Evolutionary conservation across 768 basidiomycete genomes (phyloP).

Genomic region (Strobilomyces echinocephalus): DNA sequence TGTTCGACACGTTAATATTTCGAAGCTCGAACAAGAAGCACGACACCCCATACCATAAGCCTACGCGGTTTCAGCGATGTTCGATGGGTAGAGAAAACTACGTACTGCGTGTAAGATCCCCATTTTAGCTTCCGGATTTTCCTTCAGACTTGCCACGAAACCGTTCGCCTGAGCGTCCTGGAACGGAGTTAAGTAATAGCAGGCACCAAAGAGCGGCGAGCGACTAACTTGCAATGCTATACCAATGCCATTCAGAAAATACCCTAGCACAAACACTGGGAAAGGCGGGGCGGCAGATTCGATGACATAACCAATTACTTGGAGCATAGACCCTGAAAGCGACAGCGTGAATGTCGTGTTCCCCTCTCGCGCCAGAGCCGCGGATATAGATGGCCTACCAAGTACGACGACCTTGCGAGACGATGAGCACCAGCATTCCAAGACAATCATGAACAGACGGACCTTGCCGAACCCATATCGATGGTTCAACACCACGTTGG

Average conservation of each 20-base stretch:
- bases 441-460: background rate
- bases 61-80: constrained; percentile 6
- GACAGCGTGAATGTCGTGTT: background rate
- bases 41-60: constrained; percentile 30
- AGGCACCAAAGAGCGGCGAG: background rate
- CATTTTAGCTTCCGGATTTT: constrained; percentile 38
- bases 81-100: constrained; percentile 10
- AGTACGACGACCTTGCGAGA: constrained; percentile 25
- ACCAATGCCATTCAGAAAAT: constrained; percentile 34
- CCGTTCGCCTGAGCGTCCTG: constrained; percentile 49
- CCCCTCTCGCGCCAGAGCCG: background rate
- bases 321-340: constrained; percentile 23
- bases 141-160: constrained; percentile 38
- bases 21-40: background rate
- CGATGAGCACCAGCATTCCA: background rate
- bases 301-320: constrained; percentile 32
- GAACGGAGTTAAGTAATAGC: background rate
- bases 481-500: constrained; percentile 26
- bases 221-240: constrained; percentile 43
- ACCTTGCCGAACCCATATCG: constrained; percentile 35
- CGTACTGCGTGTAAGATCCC: constrained; percentile 36
- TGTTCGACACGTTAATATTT: constrained; percentile 3
- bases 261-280: constrained; percentile 41
- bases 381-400: constrained; percentile 12
- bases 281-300: constrained; percentile 42